Evolutionary conservation across 2,329 filamentous ascomycete species (phyloP).

Genomic region (Cladosporium velox): DNA sequence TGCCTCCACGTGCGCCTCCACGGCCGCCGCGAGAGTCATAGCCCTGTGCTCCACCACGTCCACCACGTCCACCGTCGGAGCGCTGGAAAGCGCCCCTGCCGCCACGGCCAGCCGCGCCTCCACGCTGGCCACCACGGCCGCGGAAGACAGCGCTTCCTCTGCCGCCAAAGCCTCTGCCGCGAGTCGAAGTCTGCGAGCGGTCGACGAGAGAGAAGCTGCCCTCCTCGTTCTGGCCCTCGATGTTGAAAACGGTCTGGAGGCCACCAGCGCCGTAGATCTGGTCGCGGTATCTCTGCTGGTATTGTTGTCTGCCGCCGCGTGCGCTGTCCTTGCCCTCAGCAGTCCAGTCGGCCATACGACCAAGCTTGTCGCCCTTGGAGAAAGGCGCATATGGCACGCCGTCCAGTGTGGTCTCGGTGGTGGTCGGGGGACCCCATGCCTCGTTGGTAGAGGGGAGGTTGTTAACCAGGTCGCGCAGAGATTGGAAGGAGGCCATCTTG

Average conservation of each 20-base stretch:
- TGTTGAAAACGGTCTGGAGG: constrained; percentile 75
- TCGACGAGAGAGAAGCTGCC: constrained; percentile 97
- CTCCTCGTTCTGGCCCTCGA: constrained; percentile 87
- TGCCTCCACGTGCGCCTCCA: constrained; percentile 70
- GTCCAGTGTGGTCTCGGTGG: constrained; percentile 83
- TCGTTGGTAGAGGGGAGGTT: constrained; percentile 46
- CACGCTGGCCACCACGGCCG: constrained; percentile 69
- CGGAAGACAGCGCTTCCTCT: constrained; percentile 90
- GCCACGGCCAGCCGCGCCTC: constrained; percentile 68
- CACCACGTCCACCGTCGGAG: constrained; percentile 64
- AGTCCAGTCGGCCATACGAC: constrained; percentile 99
- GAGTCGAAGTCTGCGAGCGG: constrained; percentile 82
- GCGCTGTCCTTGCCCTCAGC: constrained; percentile 79
- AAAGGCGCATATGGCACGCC: constrained; percentile 97
- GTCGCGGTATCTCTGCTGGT: constrained; percentile 90
- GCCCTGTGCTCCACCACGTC: constrained; percentile 65
- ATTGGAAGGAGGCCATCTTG: constrained; percentile 48
- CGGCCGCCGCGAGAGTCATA: constrained; percentile 72
- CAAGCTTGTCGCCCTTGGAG: constrained; percentile 97
- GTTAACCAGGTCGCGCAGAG: constrained; percentile 51
- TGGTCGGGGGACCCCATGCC: constrained; percentile 79
- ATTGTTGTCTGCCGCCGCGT: constrained; percentile 80
- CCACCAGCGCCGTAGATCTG: constrained; percentile 93
- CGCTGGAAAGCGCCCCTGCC: constrained; percentile 74
- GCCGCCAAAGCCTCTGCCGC: constrained; percentile 77